Evolutionary conservation across 768 basidiomycete genomes (phyloP).

Genomic region (Trametes sanguinea): DNA sequence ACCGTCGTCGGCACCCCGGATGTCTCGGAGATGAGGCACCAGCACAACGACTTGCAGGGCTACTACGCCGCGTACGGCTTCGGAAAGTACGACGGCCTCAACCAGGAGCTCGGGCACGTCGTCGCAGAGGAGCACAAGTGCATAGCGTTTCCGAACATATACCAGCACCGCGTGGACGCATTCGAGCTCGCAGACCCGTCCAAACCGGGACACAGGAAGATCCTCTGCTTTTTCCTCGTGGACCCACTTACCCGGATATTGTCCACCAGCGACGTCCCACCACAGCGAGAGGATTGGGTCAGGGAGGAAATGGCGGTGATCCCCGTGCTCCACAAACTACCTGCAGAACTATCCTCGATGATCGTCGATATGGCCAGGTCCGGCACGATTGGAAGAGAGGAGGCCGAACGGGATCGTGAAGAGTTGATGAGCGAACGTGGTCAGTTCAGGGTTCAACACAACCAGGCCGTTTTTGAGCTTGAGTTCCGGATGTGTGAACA

Average conservation of each 20-base stretch:
- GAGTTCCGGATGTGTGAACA: background rate
- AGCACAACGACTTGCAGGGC: slow-evolving; percentile 8
- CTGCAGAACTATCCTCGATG: slow-evolving; percentile 22
- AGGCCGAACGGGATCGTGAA: background rate
- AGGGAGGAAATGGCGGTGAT: background rate
- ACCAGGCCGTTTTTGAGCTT: background rate
- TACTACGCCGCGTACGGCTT: slow-evolving; percentile 5
- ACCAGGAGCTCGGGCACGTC: slow-evolving; percentile 33
- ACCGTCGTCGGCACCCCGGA: slow-evolving; percentile 16
- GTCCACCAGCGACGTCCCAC: slow-evolving; percentile 35
- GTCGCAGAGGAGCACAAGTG: slow-evolving; percentile 31
- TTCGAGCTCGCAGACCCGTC: slow-evolving; percentile 37
- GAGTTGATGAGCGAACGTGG: background rate
- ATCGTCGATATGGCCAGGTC: slow-evolving; percentile 4
- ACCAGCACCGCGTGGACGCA: slow-evolving; percentile 40
- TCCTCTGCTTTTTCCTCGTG: slow-evolving; percentile 40
- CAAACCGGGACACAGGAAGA: slow-evolving; percentile 42
- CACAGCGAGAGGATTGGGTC: slow-evolving; percentile 35
- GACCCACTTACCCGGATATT: slow-evolving; percentile 35
- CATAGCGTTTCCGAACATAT: slow-evolving; percentile 41
- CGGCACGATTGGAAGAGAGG: background rate
- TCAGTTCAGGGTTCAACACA: background rate
- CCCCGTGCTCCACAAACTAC: slow-evolving; percentile 8
- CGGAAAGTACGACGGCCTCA: slow-evolving; percentile 10
- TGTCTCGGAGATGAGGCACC: background rate